Percentiles rank a stretch among this genome's conserved stretches.
These are phyloP conservation scores for Sporobolus alterniflorus DNA, from an alignment of 202 grass and related monocot species.

Conservation along the genomic window DNA sequence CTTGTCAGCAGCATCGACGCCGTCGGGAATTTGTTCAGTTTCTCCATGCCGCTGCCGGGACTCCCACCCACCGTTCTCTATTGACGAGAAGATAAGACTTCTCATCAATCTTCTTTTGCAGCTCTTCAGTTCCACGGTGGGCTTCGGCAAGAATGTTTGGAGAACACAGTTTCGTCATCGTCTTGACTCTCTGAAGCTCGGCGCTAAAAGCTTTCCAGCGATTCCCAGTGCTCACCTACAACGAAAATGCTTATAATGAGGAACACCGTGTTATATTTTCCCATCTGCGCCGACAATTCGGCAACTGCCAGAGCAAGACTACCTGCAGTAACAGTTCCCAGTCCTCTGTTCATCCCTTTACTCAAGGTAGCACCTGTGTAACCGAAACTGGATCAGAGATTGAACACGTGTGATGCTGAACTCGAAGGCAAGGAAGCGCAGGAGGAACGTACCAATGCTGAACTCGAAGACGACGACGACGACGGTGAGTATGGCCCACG, in stretches of 20 bases:
- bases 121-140: slow-evolving; percentile 68
- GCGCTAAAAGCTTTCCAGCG: slow-evolving; percentile 63
- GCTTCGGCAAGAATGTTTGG: slow-evolving; percentile 70
- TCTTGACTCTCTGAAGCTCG: slow-evolving; percentile 76
- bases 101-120: slow-evolving; percentile 89
- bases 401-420: background rate
- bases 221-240: no score
- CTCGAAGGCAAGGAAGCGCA: no score
- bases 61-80: slow-evolving; percentile 67
- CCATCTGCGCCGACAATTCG: no score
- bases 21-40: background rate
- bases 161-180: slow-evolving; percentile 68
- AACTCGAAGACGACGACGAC: no score
- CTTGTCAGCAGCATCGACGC: background rate
- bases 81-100: slow-evolving; percentile 85
- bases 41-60: slow-evolving; percentile 22
- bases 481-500: no score
- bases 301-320: no score
- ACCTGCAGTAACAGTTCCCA: no score
- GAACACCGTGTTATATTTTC: no score
- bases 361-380: no score
- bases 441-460: no score
- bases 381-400: background rate
- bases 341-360: no score
- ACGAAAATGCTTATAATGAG: no score